Evolutionary conservation across 495 filamentous ascomycete genomes (phyloP).

Genomic region (Penicillium chermesinum): DNA sequence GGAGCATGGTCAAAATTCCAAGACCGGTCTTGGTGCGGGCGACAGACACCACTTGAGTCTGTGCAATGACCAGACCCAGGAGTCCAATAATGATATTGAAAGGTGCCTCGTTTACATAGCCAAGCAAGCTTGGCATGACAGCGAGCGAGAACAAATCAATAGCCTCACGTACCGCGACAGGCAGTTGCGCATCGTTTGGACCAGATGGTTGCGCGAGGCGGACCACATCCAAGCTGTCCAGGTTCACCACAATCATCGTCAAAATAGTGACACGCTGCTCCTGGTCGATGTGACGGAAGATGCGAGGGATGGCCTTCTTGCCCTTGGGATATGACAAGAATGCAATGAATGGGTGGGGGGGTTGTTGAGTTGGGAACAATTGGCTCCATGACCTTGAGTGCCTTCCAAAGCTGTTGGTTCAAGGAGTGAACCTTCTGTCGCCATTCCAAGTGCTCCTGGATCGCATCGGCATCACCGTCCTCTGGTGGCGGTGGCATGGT

Average conservation of each 20-base stretch:
- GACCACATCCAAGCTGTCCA: conserved; percentile 88
- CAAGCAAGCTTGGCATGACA: conserved; percentile 85
- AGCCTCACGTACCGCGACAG: conserved; percentile 72
- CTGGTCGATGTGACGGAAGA: conserved; percentile 88
- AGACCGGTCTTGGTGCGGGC: conserved; percentile 80
- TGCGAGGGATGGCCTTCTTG: conserved; percentile 88
- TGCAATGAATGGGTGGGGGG: conserved; percentile 92
- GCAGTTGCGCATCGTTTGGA: conserved; percentile 61
- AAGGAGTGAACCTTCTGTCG: conserved; percentile 59
- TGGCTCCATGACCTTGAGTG: conserved; percentile 85
- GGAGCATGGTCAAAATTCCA: conserved; percentile 87
- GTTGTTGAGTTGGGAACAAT: conserved; percentile 65
- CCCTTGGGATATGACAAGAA: conserved; percentile 93
- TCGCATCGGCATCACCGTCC: conserved; percentile 58
- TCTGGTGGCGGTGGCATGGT: conserved; percentile 66
- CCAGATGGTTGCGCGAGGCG: conserved; percentile 62
- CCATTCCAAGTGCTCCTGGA: conserved; percentile 68
- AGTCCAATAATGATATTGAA: conserved; percentile 86
- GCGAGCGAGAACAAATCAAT: conserved; percentile 82
- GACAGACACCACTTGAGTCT: conserved; percentile 71
- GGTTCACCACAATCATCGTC: conserved; percentile 91
- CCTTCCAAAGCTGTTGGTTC: conserved; percentile 76
- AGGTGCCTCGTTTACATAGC: conserved; percentile 83
- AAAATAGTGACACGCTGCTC: conserved; percentile 91
- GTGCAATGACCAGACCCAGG: conserved; percentile 74